Evolutionary conservation across 305 asterid genomes (phyloP).

Genomic region (Striga hermonthica): DNA sequence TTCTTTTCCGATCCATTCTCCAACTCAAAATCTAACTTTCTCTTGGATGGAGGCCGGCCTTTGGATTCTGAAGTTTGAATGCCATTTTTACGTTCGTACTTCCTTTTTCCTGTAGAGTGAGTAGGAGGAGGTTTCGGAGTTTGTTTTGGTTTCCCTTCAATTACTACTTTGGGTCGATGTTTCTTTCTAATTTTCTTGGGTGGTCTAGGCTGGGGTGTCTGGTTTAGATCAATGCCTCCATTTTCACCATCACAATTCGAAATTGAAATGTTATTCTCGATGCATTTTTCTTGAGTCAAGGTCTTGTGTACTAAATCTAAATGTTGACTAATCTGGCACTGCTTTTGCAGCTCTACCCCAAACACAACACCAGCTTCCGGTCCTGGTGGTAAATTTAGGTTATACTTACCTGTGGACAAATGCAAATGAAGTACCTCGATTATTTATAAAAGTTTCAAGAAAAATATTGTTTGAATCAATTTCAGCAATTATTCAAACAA

Average conservation of each 20-base stretch:
- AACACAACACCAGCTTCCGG: constrained; percentile 44
- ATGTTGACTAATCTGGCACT: constrained; percentile 39
- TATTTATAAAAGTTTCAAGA: constrained; percentile 8
- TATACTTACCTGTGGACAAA: constrained; percentile 46
- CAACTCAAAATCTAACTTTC: constrained; percentile 54
- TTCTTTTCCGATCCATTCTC: constrained; percentile 40
- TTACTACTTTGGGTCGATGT: constrained; percentile 83
- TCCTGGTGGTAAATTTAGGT: constrained; percentile 44
- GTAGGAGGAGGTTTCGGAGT: constrained; percentile 52
- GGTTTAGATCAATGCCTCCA: constrained; percentile 60
- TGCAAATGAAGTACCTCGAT: constrained; percentile 31
- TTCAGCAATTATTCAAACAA: constrained; percentile 9
- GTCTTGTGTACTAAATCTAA: constrained; percentile 29
- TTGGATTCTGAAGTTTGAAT: constrained; percentile 34
- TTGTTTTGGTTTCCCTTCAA: constrained; percentile 70
- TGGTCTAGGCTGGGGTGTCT: constrained; percentile 62
- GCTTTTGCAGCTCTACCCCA: constrained; percentile 45
- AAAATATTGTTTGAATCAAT: constrained; percentile 1
- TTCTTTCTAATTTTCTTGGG: constrained; percentile 77
- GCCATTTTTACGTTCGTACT: constrained; percentile 51
- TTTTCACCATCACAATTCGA: constrained; percentile 38
- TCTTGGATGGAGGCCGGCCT: constrained; percentile 50
- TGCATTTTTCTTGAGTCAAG: constrained; percentile 37
- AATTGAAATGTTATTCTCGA: constrained; percentile 31
- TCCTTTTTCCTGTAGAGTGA: constrained; percentile 51